Evolutionary conservation across 2,329 filamentous ascomycete genomes (phyloP).

Genomic region (Apiospora pterosperma): DNA sequence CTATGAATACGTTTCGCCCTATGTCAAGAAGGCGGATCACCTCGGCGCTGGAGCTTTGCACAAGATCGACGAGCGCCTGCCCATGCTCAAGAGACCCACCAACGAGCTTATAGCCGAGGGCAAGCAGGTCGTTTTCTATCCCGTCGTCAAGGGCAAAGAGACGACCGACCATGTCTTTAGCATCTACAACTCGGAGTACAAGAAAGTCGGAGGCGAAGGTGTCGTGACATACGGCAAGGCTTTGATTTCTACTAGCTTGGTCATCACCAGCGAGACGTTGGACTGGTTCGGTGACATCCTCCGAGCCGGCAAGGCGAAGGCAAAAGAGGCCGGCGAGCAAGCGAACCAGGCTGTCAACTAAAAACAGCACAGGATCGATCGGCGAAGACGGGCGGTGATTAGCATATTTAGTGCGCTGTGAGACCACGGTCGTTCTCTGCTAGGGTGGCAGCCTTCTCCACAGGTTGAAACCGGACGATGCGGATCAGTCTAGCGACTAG

Average conservation of each 20-base stretch:
- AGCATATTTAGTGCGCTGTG: constrained; percentile 1
- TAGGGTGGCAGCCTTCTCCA: neutral
- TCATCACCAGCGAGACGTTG: constrained; percentile 64
- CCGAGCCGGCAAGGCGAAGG: constrained; percentile 59
- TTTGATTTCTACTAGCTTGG: constrained; percentile 61
- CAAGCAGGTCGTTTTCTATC: constrained; percentile 58
- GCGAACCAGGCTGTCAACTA: constrained; percentile 22
- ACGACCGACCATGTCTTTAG: constrained; percentile 59
- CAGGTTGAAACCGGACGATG: neutral
- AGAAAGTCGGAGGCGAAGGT: constrained; percentile 62
- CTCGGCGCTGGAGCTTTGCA: constrained; percentile 70
- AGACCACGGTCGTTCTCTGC: constrained; percentile 3
- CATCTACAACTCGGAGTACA: constrained; percentile 56
- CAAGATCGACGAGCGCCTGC: constrained; percentile 68
- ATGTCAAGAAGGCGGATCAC: constrained; percentile 77
- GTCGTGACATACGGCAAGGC: constrained; percentile 69
- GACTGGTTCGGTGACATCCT: constrained; percentile 58
- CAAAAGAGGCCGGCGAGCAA: constrained; percentile 52
- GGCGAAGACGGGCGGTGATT: neutral
- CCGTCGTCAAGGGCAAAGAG: constrained; percentile 58
- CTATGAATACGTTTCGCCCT: constrained; percentile 79
- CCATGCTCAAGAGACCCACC: constrained; percentile 72
- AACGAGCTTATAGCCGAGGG: constrained; percentile 65
- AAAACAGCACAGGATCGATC: neutral
- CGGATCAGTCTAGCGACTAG: neutral